Conservation (phyloP, 108 stramenopile genomes). For the Conticribra guillardii region DNA sequence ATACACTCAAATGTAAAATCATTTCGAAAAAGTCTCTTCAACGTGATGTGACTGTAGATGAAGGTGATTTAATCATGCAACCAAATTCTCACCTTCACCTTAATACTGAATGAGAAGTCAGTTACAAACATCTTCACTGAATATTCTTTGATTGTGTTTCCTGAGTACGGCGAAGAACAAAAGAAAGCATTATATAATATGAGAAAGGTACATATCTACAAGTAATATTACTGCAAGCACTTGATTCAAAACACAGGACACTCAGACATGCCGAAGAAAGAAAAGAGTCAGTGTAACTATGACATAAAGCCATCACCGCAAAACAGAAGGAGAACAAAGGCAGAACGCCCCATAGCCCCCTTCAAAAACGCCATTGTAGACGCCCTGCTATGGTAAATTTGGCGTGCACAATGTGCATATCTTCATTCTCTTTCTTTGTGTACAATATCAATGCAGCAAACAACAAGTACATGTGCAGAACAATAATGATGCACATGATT, state of each 20-base stretch:
- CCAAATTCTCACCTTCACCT: neutral
- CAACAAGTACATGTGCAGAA: neutral
- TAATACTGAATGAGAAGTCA: neutral
- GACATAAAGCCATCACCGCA: slow-evolving; percentile 52
- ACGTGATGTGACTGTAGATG: neutral
- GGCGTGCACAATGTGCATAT: slow-evolving; percentile 38
- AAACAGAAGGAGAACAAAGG: slow-evolving; percentile 23
- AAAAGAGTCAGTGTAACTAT: slow-evolving; percentile 60
- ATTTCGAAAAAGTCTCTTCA: slow-evolving; percentile 27
- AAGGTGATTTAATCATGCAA: neutral
- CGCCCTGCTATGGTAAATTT: slow-evolving; percentile 34
- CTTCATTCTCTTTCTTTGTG: slow-evolving; percentile 40
- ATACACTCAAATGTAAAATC: slow-evolving; percentile 59
- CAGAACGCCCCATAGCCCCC: slow-evolving; percentile 28
- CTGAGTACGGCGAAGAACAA: no score
- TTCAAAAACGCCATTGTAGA: slow-evolving; percentile 1
- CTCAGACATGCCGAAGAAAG: no score
- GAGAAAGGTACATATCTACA: no score
- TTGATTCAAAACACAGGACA: no score
- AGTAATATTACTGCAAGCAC: no score
- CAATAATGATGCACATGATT: slow-evolving; percentile 25
- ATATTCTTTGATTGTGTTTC: no score
- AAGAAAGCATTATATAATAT: no score
- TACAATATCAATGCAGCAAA: neutral
- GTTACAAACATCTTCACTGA: no score